These are phyloP conservation scores for Ophiostoma angusticollis DNA, from an alignment of 2,329 filamentous ascomycete genomes.

Conservation along the genomic window DNA sequence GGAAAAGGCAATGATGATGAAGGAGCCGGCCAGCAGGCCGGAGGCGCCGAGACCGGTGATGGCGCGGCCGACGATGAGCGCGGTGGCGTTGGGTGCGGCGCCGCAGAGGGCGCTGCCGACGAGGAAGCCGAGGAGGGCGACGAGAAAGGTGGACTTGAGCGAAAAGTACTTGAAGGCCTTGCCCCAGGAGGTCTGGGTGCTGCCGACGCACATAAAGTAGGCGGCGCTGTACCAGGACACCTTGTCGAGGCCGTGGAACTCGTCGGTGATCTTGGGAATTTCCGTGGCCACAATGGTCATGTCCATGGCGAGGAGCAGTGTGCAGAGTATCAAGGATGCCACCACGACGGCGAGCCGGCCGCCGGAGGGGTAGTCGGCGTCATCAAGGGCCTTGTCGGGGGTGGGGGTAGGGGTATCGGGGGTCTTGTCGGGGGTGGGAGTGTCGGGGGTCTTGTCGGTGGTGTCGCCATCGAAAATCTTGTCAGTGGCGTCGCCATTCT, in stretches of 20 bases:
- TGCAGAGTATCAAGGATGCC: too few species aligned
- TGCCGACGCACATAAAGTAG: constrained; percentile 36
- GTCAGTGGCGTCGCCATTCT: too few species aligned
- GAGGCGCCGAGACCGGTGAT: constrained; percentile 34
- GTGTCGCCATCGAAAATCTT: too few species aligned
- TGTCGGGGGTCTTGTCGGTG: too few species aligned
- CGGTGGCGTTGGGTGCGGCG: constrained; percentile 31
- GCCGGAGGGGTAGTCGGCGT: too few species aligned
- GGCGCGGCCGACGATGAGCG: constrained; percentile 39
- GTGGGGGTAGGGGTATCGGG: too few species aligned
- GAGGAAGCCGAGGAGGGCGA: constrained; percentile 38
- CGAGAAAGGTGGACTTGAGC: constrained; percentile 36
- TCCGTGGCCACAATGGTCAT: constrained; percentile 46
- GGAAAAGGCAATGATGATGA: constrained; percentile 27
- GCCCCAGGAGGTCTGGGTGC: constrained; percentile 33
- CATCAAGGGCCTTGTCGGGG: too few species aligned
- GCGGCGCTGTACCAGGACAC: constrained; percentile 48
- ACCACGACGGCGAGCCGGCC: too few species aligned
- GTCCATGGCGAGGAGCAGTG: too few species aligned
- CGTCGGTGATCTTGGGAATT: constrained; percentile 42
- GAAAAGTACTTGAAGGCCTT: constrained; percentile 40
- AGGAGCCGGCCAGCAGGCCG: constrained; percentile 25
- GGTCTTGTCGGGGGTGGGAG: too few species aligned
- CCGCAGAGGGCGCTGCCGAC: constrained; percentile 40
- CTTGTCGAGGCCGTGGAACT: constrained; percentile 37